These are phyloP conservation scores for Hanseniaspora singularis DNA, from an alignment of 805 yeast species.

Conservation along the genomic window DNA sequence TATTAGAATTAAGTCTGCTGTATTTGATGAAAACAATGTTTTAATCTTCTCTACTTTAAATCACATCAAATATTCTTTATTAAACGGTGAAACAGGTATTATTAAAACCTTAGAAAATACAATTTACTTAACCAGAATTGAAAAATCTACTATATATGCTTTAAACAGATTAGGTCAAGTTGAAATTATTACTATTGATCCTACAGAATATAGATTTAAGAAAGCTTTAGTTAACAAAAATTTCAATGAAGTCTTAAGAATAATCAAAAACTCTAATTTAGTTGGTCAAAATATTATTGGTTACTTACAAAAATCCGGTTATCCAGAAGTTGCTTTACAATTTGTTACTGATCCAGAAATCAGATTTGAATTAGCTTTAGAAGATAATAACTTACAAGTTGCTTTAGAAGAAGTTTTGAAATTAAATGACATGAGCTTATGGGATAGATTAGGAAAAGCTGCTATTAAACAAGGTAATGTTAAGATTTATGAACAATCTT, in stretches of 20 bases:
- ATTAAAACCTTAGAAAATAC: constrained; percentile 86
- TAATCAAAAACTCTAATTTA: constrained; percentile 75
- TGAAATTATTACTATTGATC: constrained; percentile 69
- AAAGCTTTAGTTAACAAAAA: constrained; percentile 81
- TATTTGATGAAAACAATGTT: constrained; percentile 93
- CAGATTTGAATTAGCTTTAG: constrained; percentile 87
- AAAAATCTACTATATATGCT: constrained; percentile 62
- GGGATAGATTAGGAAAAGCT: constrained; percentile 76
- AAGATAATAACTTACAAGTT: constrained; percentile 75
- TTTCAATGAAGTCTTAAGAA: constrained; percentile 80
- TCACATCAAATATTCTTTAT: constrained; percentile 84
- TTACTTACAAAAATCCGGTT: constrained; percentile 86
- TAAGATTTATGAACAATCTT: constrained; percentile 71
- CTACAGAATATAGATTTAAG: constrained; percentile 94
- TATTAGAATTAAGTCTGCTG: constrained; percentile 88
- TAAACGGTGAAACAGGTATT: constrained; percentile 92
- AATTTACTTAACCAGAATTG: constrained; percentile 62
- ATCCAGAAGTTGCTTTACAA: constrained; percentile 93
- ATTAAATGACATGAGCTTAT: constrained; percentile 52
- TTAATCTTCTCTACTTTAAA: constrained; percentile 86
- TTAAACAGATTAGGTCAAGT: constrained; percentile 78
- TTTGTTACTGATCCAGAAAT: constrained; percentile 95
- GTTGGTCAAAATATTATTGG: constrained; percentile 97
- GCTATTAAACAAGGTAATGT: constrained; percentile 85
- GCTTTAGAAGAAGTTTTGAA: constrained; percentile 83